A percentile compares a stretch with the other conserved stretches of the same genome.
phyloP scores from a whole-genome alignment of 495 filamentous ascomycete species.

The Amniculicola lignicola region DNA sequence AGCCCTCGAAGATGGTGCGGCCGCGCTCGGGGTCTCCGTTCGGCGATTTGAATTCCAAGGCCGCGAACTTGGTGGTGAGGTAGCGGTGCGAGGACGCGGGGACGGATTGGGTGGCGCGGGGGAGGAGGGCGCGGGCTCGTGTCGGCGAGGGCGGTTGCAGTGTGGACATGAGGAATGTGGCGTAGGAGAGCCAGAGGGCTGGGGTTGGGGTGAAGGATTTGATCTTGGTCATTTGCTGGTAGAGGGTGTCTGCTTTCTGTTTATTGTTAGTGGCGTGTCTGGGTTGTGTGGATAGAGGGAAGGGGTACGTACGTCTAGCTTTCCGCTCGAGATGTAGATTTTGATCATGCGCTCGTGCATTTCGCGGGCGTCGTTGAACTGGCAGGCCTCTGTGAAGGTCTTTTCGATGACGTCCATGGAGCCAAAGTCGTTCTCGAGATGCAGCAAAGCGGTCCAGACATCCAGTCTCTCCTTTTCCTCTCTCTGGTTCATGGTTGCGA shows the following conservation, averaged over 20 bases:
- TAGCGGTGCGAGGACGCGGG: constrained; percentile 66
- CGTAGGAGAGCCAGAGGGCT: constrained; percentile 89
- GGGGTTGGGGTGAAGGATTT: constrained; percentile 69
- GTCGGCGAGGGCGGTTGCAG: constrained; percentile 55
- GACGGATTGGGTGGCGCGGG: constrained; percentile 81
- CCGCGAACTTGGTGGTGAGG: constrained; percentile 81
- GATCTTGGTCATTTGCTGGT: constrained; percentile 79
- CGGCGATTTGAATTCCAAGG: constrained; percentile 80
- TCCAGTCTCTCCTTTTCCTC: constrained; percentile 89
- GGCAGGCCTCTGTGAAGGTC: constrained; percentile 87
- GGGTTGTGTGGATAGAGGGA: background rate
- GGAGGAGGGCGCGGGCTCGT: constrained; percentile 73
- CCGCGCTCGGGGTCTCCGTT: constrained; percentile 87
- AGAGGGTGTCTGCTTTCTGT: constrained; percentile 85
- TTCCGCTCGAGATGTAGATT: constrained; percentile 89
- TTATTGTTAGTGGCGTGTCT: constrained; percentile 5
- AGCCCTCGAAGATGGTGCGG: constrained; percentile 87
- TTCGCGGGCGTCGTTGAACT: constrained; percentile 87
- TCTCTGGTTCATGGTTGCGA: constrained; percentile 81
- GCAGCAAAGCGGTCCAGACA: constrained; percentile 89
- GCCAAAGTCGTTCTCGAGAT: constrained; percentile 89
- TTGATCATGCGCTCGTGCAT: constrained; percentile 86
- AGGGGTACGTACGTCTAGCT: constrained; percentile 56
- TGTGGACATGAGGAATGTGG: constrained; percentile 79
- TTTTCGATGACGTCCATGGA: constrained; percentile 79